Percentiles rank a stretch among this genome's conserved stretches.
Evolutionary conservation across 1,139 yeast genomes (phyloP).

Genomic region (Citeromyces hawaiiensis): DNA sequence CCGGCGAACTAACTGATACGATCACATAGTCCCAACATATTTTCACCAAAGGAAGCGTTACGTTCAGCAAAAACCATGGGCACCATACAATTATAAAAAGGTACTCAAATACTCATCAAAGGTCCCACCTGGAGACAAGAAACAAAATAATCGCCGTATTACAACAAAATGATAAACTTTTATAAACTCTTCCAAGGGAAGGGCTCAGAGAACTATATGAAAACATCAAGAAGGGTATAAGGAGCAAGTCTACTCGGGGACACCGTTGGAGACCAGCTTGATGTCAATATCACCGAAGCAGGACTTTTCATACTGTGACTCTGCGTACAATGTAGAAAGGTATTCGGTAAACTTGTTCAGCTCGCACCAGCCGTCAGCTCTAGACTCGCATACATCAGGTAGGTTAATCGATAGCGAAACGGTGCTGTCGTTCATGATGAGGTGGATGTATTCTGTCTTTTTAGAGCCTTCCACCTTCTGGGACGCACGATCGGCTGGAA

Average conservation of each 20-base stretch:
- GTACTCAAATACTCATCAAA: too few species aligned
- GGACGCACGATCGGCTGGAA: slow-evolving; percentile 6
- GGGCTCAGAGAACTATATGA: not conserved
- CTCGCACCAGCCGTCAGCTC: slow-evolving; percentile 21
- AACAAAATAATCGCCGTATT: too few species aligned
- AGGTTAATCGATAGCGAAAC: slow-evolving; percentile 18
- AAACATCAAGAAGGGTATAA: not conserved
- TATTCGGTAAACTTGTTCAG: slow-evolving; percentile 18
- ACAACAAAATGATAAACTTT: too few species aligned
- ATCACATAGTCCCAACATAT: too few species aligned
- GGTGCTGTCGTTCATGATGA: slow-evolving; percentile 23
- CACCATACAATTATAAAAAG: too few species aligned
- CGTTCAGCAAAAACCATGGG: too few species aligned
- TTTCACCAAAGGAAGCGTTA: too few species aligned
- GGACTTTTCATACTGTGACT: slow-evolving; percentile 18
- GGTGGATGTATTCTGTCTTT: slow-evolving; percentile 13
- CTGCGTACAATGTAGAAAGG: slow-evolving; percentile 15
- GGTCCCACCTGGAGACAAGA: too few species aligned
- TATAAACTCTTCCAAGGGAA: too few species aligned
- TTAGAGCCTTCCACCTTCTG: slow-evolving; percentile 4
- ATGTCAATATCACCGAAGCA: slow-evolving; percentile 17
- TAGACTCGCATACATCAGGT: slow-evolving; percentile 19
- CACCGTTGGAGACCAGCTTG: slow-evolving; percentile 7
- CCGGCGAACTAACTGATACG: too few species aligned
- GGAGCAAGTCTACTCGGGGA: slow-evolving; percentile 1